Evolutionary conservation across 2,329 filamentous ascomycete genomes (phyloP), one percentile per base, ranked within the genome.

Genomic region (Neonectria neomacrospora): DNA sequence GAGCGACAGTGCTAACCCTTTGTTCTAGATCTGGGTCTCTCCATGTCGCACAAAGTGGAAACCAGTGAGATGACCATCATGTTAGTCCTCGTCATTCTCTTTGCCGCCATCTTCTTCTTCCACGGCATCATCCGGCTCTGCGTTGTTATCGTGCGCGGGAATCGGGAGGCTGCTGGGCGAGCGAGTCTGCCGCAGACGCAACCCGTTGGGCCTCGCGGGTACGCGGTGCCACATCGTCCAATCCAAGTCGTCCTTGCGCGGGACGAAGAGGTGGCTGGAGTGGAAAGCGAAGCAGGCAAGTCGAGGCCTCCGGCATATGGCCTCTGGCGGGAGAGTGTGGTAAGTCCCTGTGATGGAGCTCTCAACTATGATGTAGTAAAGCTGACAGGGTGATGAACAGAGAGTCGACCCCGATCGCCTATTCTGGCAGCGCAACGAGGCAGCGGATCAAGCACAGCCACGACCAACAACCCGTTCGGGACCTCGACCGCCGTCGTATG

Each of bases 261-360:
- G 42, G 93, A 96, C 73, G 91, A 94, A 72, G 92, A 94, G 72
- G 85, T 87, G 18, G 85, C 81, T 2, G 86, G 85, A 3, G 76
- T 83, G 56, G 83, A 86, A 60, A 85, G 82, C 54, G 85, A 88
- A 62, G 80, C 85, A 0, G 79, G 80, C 44, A 88, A 89, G 70
- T 68, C 84, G 20, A 87, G 89, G 9, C 94, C 94, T 4, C 94
- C 94, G 0, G 93, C 93, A 2, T 97, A 97, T 74, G 94, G 94
- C 0, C 80, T 93, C 1, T 96, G 93, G 92, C 85, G 93, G 55
- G 89, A 90, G 76, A 95, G 91, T 73, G 92, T 96, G 78, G 90
- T 92, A 85, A 77, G 90, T 88, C 51, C 2, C 26, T 20, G 11
- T 45, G 2, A 5, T 6, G 7, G 3, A 18, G 30, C 9, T 16